Evolutionary conservation across 495 filamentous ascomycete species (phyloP).

Genomic region (Pyrenula massariospora): DNA sequence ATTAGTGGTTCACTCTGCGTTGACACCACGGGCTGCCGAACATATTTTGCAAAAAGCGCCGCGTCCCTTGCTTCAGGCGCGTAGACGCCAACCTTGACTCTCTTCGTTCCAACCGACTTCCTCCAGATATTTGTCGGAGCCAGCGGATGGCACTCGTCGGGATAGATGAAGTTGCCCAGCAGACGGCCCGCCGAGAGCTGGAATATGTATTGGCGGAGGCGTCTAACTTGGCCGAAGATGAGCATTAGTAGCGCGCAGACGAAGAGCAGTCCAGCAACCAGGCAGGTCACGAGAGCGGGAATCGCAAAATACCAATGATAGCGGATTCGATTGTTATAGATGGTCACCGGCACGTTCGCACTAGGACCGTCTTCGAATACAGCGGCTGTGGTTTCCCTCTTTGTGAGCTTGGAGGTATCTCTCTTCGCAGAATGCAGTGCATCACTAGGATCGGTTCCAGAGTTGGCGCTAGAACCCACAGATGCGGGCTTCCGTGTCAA

Average conservation of each 20-base stretch:
- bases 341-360: constrained; percentile 10
- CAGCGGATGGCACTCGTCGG: not conserved
- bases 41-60: not conserved
- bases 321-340: constrained; percentile 12
- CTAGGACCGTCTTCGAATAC: not conserved
- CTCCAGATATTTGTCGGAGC: constrained; percentile 1
- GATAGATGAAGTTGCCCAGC: constrained; percentile 14
- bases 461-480: not conserved
- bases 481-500: not conserved
- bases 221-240: constrained; percentile 3
- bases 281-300: constrained; percentile 15
- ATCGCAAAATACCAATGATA: constrained; percentile 22
- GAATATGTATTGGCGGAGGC: constrained; percentile 7
- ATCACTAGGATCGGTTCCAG: not conserved
- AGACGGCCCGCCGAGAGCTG: constrained; percentile 13
- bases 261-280: constrained; percentile 3
- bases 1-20: too few species aligned
- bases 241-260: constrained; percentile 2
- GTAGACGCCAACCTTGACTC: not conserved
- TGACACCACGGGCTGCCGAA: too few species aligned
- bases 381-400: not conserved
- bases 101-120: not conserved
- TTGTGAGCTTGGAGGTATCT: not conserved
- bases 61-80: not conserved
- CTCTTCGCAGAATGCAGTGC: not conserved